These are phyloP conservation scores for Epicoccum sorghinum DNA, from an alignment of 2,329 filamentous ascomycete genomes.

Conservation along the genomic window DNA sequence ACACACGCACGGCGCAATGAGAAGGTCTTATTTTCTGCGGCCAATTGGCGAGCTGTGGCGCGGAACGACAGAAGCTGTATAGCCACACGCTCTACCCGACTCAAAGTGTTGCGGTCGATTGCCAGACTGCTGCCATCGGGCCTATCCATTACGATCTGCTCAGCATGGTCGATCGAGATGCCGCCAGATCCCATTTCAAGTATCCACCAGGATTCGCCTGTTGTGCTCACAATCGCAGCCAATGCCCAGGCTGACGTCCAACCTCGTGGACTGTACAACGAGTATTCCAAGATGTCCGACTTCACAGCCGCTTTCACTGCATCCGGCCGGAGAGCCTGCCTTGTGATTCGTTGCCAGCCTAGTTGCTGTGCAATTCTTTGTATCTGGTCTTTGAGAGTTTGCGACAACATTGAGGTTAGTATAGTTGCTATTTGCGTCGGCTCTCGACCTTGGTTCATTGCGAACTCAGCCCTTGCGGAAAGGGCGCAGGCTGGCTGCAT, in stretches of 20 bases:
- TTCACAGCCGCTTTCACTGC: constrained; percentile 66
- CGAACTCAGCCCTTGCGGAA: constrained; percentile 61
- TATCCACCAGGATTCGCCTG: constrained; percentile 49
- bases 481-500: constrained; percentile 63
- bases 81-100: constrained; percentile 48
- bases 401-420: constrained; percentile 67
- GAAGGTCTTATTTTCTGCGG: constrained; percentile 29
- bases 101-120: constrained; percentile 36
- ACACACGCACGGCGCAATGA: constrained; percentile 28
- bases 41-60: constrained; percentile 34
- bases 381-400: constrained; percentile 67
- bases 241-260: constrained; percentile 78
- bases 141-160: constrained; percentile 35
- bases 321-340: constrained; percentile 51
- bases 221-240: constrained; percentile 56
- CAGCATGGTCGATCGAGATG: constrained; percentile 35
- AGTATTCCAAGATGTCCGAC: constrained; percentile 64
- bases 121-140: constrained; percentile 24
- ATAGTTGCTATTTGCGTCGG: constrained; percentile 63
- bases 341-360: constrained; percentile 65
- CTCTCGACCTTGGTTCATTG: constrained; percentile 66
- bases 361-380: constrained; percentile 64
- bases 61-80: constrained; percentile 43
- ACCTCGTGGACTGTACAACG: constrained; percentile 72
- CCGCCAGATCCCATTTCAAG: constrained; percentile 34